Percentiles rank a stretch among this genome's conserved stretches.
Conservation (phyloP, 2,329 filamentous ascomycete genomes). For the Metarhizium guizhouense region DNA sequence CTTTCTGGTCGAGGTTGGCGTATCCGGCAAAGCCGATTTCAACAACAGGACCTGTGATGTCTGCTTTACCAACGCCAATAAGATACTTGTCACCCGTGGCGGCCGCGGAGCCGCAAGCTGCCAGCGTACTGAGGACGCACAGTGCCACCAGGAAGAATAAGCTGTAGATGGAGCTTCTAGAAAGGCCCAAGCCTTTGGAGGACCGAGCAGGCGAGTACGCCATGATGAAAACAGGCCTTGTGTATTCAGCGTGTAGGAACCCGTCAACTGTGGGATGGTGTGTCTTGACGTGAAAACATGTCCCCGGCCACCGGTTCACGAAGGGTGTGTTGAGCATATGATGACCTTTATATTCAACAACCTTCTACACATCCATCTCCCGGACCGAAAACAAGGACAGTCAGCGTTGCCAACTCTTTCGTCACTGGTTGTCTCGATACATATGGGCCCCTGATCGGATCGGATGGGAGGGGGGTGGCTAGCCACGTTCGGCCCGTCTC, state of each 20-base stretch:
- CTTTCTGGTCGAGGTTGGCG: conserved; percentile 74
- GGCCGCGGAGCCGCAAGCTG: background rate
- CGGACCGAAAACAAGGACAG: background rate
- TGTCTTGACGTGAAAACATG: background rate
- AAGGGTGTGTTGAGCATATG: background rate
- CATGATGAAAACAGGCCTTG: background rate
- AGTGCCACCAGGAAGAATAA: conserved; percentile 4
- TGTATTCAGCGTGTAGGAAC: background rate
- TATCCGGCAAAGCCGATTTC: conserved; percentile 91
- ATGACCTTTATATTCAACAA: background rate
- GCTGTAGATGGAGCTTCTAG: conserved; percentile 3
- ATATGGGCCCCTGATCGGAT: background rate
- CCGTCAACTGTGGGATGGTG: background rate
- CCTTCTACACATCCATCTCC: background rate
- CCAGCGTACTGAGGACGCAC: background rate
- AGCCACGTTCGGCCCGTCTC: background rate
- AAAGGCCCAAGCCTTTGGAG: background rate
- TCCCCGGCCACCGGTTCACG: background rate
- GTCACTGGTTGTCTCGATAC: background rate
- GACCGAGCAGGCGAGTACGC: background rate
- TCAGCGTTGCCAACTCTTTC: background rate
- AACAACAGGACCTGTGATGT: conserved; percentile 67
- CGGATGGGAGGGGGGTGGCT: background rate
- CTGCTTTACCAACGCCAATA: conserved; percentile 47
- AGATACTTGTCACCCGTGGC: conserved; percentile 31